These are phyloP conservation scores for Umbelopsis sp. DNA, from an alignment of 192 early-diverging fungal genomes.

Conservation along the genomic window DNA sequence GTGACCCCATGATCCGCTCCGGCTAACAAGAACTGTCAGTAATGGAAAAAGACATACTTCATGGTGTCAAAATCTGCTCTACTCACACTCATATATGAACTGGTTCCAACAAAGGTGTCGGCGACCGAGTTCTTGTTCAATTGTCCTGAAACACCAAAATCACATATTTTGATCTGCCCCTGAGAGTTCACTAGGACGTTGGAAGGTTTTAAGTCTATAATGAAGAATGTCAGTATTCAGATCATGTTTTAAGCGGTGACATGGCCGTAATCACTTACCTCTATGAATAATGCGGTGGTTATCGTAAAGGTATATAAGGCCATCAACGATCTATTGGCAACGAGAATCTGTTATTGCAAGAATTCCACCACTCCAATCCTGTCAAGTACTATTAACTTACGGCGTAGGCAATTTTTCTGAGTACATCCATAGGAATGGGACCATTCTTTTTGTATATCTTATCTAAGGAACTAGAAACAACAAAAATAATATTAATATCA, in stretches of 20 bases:
- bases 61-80: neutral
- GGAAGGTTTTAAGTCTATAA: conserved; percentile 80
- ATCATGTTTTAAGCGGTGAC: neutral
- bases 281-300: conserved; percentile 93
- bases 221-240: neutral
- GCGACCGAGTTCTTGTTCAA: conserved; percentile 79
- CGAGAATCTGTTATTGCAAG: too few relatives aligned
- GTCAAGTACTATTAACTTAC: conserved; percentile 42
- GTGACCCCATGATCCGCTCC: conserved; percentile 79
- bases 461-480: conserved; percentile 73
- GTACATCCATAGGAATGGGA: conserved; percentile 84
- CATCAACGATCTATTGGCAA: conserved; percentile 61
- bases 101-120: conserved; percentile 87
- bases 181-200: conserved; percentile 84
- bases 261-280: conserved; percentile 50
- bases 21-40: conserved; percentile 39
- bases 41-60: neutral
- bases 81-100: conserved; percentile 82
- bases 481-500: neutral
- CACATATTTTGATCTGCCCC: conserved; percentile 82
- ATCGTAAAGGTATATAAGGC: conserved; percentile 85
- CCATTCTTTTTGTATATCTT: conserved; percentile 91
- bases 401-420: conserved; percentile 83
- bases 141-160: conserved; percentile 93
- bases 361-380: neutral